Percentiles rank a stretch among this genome's conserved stretches.
phyloP scores from a whole-genome alignment of 805 yeast species.

The Wickerhamomyces sydowiorum region DNA sequence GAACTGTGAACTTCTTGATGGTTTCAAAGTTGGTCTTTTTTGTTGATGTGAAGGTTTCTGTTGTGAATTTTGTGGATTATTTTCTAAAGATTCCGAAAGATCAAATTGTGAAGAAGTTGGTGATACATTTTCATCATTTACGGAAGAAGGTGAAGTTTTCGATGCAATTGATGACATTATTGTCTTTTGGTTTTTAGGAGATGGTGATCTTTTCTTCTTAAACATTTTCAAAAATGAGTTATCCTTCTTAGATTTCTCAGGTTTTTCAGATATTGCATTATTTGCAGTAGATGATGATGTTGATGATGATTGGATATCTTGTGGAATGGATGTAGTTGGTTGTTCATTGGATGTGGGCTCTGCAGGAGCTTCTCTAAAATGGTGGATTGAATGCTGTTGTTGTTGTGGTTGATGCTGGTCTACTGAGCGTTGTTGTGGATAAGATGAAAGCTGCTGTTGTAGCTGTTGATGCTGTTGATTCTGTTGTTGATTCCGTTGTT shows the following conservation, averaged over 20 bases:
- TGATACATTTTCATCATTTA: slow-evolving; percentile 11
- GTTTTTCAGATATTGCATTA: neutral
- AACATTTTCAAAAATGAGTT: slow-evolving; percentile 20
- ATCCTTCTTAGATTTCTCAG: slow-evolving; percentile 3
- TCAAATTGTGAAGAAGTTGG: slow-evolving; percentile 1
- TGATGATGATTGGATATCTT: neutral
- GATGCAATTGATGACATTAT: slow-evolving; percentile 1
- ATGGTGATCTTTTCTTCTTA: slow-evolving; percentile 21
- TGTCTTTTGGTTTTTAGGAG: slow-evolving; percentile 12
- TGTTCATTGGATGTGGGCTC: neutral
- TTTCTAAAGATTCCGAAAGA: neutral
- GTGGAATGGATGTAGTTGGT: neutral
- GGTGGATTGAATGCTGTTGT: slow-evolving; percentile 3
- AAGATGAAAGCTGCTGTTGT: slow-evolving; percentile 1
- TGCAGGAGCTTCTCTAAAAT: neutral
- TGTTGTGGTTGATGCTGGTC: neutral
- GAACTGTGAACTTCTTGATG: slow-evolving; percentile 5
- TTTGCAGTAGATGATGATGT: neutral
- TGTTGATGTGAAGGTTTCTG: slow-evolving; percentile 6
- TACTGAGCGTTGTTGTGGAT: neutral
- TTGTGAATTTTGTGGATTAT: neutral
- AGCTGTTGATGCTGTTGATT: slow-evolving; percentile 1
- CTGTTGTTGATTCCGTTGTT: slow-evolving; percentile 1
- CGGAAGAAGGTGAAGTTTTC: slow-evolving; percentile 3
- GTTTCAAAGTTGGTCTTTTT: slow-evolving; percentile 13